Base-by-base conservation (phyloP, 148 eudicot species). In the Rhododendron simsii region DNA sequence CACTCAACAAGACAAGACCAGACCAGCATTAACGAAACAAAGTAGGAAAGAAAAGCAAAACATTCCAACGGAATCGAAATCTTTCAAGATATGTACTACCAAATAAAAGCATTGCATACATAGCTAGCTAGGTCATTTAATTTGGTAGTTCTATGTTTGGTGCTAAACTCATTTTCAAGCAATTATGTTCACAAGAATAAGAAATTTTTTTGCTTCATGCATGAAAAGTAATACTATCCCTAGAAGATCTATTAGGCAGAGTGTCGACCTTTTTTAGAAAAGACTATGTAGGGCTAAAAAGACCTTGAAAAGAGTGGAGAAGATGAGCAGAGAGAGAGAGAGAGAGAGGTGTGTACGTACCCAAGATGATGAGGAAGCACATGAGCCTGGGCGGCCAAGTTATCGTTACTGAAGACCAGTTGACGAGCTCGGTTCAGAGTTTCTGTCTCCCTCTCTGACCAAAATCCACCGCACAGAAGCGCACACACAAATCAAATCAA, bases 361-460 rank as follows among this genome's bases (percentile, higher is more conserved):
- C 99, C 93, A 83, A 92, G 85, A 80, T 92, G 98, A 81, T 85
- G 90, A 87, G 15, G 76, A 20, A 59, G 65, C 18, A 4, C 18
- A 71, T 71, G 76, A 65, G 86, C 86, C 53, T 67, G 91, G 57
- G 87, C 82, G 50, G 91, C 85, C 79, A 91, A 69, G 89, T 87
- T 90, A 87, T 96, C 98, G 88, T 92, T 91, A 44, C 86, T 89
- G 89, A 93, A 95, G 83, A 97, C 99, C 86, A 97, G 95, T 78
- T 97, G 99, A 83, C 99, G 98, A 91, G 99, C 99, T 75, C 92
- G 92, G 91, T 97, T 94, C 87, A 97, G 93, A 47, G 98, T 92
- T 88, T 97, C 99, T 65, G 98, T 97, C 94, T 97, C 99, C 89
- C 99, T 93, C 87, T 97, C 99, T 96, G 95, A 77, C 33, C 85